A percentile compares a stretch with the other conserved stretches of the same genome.
These are phyloP conservation scores for Diplocarpon rosae DNA, from an alignment of 2,329 filamentous ascomycete species.

Conservation along the genomic window DNA sequence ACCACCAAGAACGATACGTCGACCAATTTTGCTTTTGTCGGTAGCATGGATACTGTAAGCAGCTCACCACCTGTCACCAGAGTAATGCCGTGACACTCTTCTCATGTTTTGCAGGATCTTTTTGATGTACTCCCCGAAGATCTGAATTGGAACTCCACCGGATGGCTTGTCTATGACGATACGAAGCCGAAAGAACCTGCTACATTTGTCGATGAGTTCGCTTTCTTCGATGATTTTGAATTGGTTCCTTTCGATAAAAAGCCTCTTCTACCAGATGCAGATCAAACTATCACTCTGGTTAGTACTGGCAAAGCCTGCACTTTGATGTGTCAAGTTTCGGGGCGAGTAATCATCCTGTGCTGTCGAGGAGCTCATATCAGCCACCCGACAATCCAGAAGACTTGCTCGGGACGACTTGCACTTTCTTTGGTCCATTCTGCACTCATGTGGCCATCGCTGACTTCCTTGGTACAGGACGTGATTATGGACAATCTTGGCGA, in stretches of 20 bases:
- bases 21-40: conserved; percentile 56
- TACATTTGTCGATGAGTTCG: conserved; percentile 46
- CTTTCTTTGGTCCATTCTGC: too few species aligned
- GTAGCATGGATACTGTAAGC: conserved; percentile 51
- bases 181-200: conserved; percentile 37
- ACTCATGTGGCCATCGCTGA: too few species aligned
- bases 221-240: conserved; percentile 62
- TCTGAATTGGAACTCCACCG: conserved; percentile 58
- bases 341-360: too few species aligned
- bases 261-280: conserved; percentile 47
- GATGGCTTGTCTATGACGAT: conserved; percentile 50
- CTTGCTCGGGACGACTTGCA: too few species aligned
- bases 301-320: too few species aligned
- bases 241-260: conserved; percentile 59
- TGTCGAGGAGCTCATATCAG: too few species aligned
- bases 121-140: conserved; percentile 53
- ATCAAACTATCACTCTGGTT: conserved; percentile 48
- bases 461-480: conserved; percentile 31
- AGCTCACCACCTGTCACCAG: neutral
- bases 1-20: conserved; percentile 51
- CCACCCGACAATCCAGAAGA: too few species aligned
- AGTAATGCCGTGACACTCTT: neutral
- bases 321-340: too few species aligned
- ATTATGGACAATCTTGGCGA: conserved; percentile 57
- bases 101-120: conserved; percentile 35